Evolutionary conservation across 169 alveolate species (phyloP).

Genomic region (Plasmodium yoelii): DNA sequence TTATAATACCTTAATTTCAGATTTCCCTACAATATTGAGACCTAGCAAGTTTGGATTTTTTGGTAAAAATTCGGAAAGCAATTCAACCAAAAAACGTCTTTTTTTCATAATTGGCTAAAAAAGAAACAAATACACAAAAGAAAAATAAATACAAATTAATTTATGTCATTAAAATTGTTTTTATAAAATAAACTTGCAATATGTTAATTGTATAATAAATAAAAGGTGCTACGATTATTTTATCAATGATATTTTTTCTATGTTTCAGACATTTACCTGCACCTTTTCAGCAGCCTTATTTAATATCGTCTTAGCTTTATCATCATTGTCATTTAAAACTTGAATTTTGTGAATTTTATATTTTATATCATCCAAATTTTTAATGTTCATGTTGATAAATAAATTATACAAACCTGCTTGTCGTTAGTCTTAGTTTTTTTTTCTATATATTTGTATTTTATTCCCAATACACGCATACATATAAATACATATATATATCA

Average conservation of each 20-base stretch:
- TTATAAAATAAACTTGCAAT: no score
- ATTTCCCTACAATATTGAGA: conserved; percentile 40
- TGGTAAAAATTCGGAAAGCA: conserved; percentile 67
- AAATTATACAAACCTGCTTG: not conserved
- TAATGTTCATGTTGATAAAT: conserved; percentile 36
- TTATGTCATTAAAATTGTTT: no score
- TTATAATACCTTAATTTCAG: conserved; percentile 66
- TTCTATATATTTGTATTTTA: not conserved
- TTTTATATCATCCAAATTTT: conserved; percentile 60
- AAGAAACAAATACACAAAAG: not conserved
- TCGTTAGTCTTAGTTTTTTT: not conserved
- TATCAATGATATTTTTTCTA: not conserved
- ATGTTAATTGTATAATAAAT: no score
- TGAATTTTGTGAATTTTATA: conserved; percentile 55
- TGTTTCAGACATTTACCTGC: conserved; percentile 20
- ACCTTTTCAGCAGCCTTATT: conserved; percentile 68
- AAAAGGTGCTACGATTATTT: no score
- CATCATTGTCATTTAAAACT: conserved; percentile 61
- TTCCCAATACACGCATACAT: no score
- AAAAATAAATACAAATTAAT: not conserved
- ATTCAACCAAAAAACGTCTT: conserved; percentile 44
- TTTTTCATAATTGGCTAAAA: conserved; percentile 70
- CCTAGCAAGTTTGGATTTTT: conserved; percentile 43
- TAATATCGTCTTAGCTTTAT: conserved; percentile 49
- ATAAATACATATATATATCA: no score